phyloP scores from a whole-genome alignment of 768 basidiomycete species.

The Hypsizygus marmoreus region DNA sequence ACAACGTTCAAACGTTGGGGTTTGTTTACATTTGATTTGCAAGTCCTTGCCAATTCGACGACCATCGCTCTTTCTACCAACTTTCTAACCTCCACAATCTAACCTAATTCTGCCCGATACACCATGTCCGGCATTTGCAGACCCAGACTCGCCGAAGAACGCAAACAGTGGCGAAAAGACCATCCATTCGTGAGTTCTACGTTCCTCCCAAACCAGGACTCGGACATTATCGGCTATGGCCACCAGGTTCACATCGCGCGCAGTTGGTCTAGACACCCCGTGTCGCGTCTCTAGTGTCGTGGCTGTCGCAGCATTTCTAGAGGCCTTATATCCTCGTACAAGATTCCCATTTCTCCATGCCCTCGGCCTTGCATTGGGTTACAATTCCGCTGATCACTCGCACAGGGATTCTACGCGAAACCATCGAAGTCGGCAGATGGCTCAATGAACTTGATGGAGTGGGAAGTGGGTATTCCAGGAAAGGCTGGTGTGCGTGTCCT shows the following conservation, averaged over 20 bases:
- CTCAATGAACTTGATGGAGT: constrained; percentile 94
- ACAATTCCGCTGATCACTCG: constrained; percentile 8
- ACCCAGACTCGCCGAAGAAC: constrained; percentile 91
- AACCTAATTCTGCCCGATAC: too few species aligned
- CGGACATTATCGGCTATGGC: constrained; percentile 8
- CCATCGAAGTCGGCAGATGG: constrained; percentile 90
- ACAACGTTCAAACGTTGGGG: too few species aligned
- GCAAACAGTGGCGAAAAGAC: constrained; percentile 99
- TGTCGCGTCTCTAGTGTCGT: not conserved
- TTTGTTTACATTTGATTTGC: too few species aligned
- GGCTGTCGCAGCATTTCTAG: not conserved
- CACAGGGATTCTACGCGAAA: constrained; percentile 95
- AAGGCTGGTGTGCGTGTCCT: constrained; percentile 71
- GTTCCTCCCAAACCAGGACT: constrained; percentile 7
- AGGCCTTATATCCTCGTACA: constrained; percentile 8
- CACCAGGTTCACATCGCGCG: constrained; percentile 9
- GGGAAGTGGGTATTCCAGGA: constrained; percentile 99
- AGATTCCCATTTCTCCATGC: not conserved
- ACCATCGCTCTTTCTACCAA: too few species aligned
- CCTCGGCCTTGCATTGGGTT: constrained; percentile 3
- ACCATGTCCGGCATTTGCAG: constrained; percentile 96
- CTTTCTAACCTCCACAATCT: too few species aligned
- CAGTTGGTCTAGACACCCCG: not conserved
- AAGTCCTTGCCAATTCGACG: too few species aligned
- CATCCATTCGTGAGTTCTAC: constrained; percentile 87